Evolutionary conservation across 2,329 filamentous ascomycete species (phyloP), one percentile per base, ranked within the genome.

Genomic region (Parastagonospora avenae): DNA sequence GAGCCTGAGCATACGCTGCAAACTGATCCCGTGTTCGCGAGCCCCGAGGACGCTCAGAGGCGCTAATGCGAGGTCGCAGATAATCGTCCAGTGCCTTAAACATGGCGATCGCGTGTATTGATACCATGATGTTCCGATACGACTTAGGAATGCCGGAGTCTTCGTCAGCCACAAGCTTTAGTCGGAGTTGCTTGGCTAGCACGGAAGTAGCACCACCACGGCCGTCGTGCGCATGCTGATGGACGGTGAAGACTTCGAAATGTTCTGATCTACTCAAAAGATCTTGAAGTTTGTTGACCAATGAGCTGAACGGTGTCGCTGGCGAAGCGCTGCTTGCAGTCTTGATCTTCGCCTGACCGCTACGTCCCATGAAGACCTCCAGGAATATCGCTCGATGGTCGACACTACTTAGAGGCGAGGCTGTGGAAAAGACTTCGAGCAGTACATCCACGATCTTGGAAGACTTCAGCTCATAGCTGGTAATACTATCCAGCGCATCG

Each of bases 81-180:
- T 97, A 99, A 70, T 99, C 94, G 68, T 97, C 94, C 19, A 99
- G 78, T 0, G 93, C 90, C 73, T 97, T 97, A 79, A 99, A 97
- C 0, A 92, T 97, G 2, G 94, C 93, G 66, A 99, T 97, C 12
- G 94, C 94, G 72, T 99, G 94, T 50, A 99, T 99, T 0, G 92
- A 96, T 1, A 99, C 94, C 89, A 97, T 97, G 57, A 99, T 95
- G 61, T 93, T 96, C 16, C 90, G 85, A 70, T 96, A 97, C 0
- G 88, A 82, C 31, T 87, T 83, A 14, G 94, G 94, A 52, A 99
- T 94, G 42, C 94, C 90, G 0, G 92, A 93, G 40, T 92, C 88
- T 1, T 95, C 92, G 60, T 96, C 92, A 1, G 94, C 93, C 32
- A 92, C 84, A 30, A 99, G 81, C 63, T 91, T 92, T 38, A 99